phyloP scores from a whole-genome alignment of 2,329 filamentous ascomycete species.

The Trichoderma sp. region DNA sequence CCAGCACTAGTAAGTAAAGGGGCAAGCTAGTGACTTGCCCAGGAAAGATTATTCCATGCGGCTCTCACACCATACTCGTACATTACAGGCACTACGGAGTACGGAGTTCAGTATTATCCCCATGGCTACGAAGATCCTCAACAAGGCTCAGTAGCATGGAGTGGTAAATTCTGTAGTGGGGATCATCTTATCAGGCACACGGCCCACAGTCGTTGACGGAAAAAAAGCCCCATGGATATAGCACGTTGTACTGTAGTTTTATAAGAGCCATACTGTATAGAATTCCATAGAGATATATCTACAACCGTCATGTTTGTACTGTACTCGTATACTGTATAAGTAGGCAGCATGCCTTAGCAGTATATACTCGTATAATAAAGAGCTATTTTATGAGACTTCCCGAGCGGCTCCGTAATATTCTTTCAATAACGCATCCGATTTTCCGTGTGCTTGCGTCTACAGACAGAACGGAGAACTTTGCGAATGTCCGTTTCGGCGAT shows the following conservation, averaged over 20 bases:
- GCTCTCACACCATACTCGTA: neutral
- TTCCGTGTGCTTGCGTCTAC: neutral
- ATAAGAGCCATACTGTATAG: neutral
- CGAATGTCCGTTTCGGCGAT: neutral
- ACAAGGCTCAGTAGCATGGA: neutral
- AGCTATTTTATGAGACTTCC: neutral
- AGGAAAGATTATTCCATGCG: neutral
- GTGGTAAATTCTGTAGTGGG: neutral
- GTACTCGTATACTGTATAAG: neutral
- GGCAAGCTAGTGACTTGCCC: neutral
- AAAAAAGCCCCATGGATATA: neutral
- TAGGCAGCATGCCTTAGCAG: neutral
- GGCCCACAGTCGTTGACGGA: neutral
- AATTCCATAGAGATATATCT: neutral
- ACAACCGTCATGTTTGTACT: neutral
- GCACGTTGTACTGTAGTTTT: neutral
- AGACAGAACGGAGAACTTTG: neutral
- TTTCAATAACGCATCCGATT: neutral
- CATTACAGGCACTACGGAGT: neutral
- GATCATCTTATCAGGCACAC: neutral
- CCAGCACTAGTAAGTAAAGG: conserved; percentile 8
- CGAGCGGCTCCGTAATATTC: neutral
- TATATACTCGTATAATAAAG: neutral
- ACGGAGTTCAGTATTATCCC: neutral
- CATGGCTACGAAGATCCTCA: neutral